Evolutionary conservation across 2,329 filamentous ascomycete species (phyloP), one percentile per base, ranked within the genome.

Genomic region (Chlorencoelia australis): DNA sequence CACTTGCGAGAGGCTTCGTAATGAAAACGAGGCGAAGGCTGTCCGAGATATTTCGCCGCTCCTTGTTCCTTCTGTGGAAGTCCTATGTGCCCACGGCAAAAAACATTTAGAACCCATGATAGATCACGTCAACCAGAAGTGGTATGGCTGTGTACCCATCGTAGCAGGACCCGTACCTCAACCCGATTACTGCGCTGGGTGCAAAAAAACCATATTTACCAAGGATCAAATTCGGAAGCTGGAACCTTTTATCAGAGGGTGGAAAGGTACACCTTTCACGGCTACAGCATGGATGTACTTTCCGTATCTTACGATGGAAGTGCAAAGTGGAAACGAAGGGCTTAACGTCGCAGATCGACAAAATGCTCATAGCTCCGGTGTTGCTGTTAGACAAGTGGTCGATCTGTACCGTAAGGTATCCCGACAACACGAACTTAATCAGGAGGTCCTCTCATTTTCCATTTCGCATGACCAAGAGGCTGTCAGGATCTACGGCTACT

Each of bases 231-330:
- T 65, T 22, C n/a, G 47, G 7, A 68, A 61, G 50, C 46, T 71
- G 4, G 40, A 49, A 7, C 57, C 59, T 5, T 61, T n/a, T 60
- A 30, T 65, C 31, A 55, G 58, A 35, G 46, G 62, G 16, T n/a
- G n/a, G n/a, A n/a, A n/a, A n/a, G 34, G 27, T 30, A 31, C 39
- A 8, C 30, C 36, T 9, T 39, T 46, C 29, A 61, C 64, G 53
- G 61, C 49, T 9, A 70, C 63, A 15, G 63, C 59, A 37, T 53
- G 59, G 7, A 67, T 69, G 57, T 65, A 62, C 51, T 68, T 71
- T 43, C 65, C 64, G 3, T 71, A 69, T 42, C 51, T 71, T 0
- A 60, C 61, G 1, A 64, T 60, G 50, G 63, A 71, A 48, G 63
- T 68, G 2, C 67, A 68, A 48, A 66, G 60, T 40, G 58, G 63